Evolutionary conservation across 768 basidiomycete species (phyloP), one percentile per base, ranked within the genome.

Genomic region (Lyophyllum shimeji): DNA sequence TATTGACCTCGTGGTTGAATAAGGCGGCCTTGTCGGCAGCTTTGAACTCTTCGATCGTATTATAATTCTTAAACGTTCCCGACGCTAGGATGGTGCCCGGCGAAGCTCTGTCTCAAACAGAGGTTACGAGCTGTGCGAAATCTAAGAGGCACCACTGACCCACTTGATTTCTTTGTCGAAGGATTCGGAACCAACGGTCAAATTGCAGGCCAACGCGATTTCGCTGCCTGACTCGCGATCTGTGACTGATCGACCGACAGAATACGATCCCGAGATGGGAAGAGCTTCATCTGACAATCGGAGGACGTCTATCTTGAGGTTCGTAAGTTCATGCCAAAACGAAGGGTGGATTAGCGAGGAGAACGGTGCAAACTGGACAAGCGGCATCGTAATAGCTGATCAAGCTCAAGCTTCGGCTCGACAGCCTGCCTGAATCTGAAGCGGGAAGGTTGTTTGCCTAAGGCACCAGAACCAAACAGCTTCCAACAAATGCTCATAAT

Each of bases 11-110:
- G 25, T 78, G 66, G 54, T 90, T 89, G 73, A 98, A 94, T 17
- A 97, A 70, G n/a, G 83, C 81, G 6, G 87, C 84, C 79, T 99
- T 99, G 64, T 93, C 87, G 0, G 90, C 87, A 7, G 84, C 83
- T 64, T 88, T 93, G 77, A 98, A 98, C 11, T 97, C 94, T 63
- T 98, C 95, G 63, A 98, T 90, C 8, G 96, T 98, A 68, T 98
- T 99, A 75, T 84, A 98, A 71, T 98, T 98, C 80, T 92, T 95
- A 65, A 97, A 78, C 9, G 78, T 75, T 37, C 96, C 97, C 3
- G 63, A 68, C 0, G 85, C 80, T 1, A 71, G 52, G 43, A 85
- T 76, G 12, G 85, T 75, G 57, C 83, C 76, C 7, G 79, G 64
- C 1, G 82, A 69, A 12, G 71, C 55, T 49, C 85, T 86, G 55